A percentile compares a stretch with the other conserved stretches of the same genome.
Evolutionary conservation across 75 land plant species (phyloP).

Genomic region (Picea sitchensis): DNA sequence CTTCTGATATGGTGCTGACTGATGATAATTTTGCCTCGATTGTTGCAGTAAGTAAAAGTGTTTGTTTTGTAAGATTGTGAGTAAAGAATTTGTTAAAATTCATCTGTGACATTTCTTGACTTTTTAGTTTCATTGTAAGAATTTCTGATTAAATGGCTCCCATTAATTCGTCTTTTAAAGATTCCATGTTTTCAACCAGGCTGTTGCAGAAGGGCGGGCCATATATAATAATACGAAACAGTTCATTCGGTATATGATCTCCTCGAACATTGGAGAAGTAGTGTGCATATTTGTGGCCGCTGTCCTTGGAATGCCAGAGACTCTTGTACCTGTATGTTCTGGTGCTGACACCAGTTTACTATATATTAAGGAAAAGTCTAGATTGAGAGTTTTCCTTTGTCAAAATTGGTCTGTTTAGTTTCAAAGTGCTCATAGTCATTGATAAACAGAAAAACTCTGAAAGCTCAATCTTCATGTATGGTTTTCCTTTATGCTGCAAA

Average conservation of each 20-base stretch:
- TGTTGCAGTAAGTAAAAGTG: slow-evolving; percentile 68
- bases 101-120: background rate
- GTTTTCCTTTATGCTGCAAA: background rate
- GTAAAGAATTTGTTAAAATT: background rate
- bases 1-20: slow-evolving; percentile 97
- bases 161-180: background rate
- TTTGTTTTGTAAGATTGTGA: background rate
- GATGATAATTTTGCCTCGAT: slow-evolving; percentile 98
- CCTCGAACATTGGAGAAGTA: slow-evolving; percentile 99
- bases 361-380: background rate
- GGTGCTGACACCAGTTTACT: background rate
- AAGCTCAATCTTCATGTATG: background rate
- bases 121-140: background rate
- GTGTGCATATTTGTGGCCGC: slow-evolving; percentile 99
- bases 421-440: background rate
- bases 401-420: background rate
- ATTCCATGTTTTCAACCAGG: slow-evolving; percentile 38
- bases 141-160: background rate
- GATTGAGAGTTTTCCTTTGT: background rate
- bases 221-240: slow-evolving; percentile 98
- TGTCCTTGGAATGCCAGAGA: slow-evolving; percentile 96
- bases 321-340: slow-evolving; percentile 84
- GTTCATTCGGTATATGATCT: slow-evolving; percentile 99
- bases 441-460: background rate
- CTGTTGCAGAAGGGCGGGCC: slow-evolving; percentile 97